Percentiles rank a stretch among this genome's conserved stretches.
Conservation (phyloP, 805 yeast species). For the Metschnikowia dekortorum region DNA sequence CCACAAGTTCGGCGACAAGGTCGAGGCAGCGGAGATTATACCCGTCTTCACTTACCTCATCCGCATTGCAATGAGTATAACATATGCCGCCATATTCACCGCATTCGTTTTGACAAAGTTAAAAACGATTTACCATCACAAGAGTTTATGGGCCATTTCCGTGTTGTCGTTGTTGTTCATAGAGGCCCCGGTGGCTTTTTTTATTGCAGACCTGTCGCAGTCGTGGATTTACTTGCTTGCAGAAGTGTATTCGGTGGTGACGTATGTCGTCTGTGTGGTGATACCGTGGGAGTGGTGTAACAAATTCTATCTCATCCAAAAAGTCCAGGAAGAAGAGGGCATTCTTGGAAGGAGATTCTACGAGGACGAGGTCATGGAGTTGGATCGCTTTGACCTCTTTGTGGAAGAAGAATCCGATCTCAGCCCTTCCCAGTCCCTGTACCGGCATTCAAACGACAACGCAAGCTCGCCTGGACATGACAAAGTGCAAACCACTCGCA, state of each 20-base stretch:
- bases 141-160: constrained; percentile 51
- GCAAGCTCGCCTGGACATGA: not conserved
- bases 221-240: constrained; percentile 72
- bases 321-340: constrained; percentile 61
- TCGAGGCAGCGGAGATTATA: constrained; percentile 50
- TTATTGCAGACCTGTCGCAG: constrained; percentile 71
- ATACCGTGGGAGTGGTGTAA: constrained; percentile 87
- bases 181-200: constrained; percentile 61
- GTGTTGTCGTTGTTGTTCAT: constrained; percentile 51
- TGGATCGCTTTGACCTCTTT: constrained; percentile 37
- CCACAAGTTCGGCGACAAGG: constrained; percentile 29
- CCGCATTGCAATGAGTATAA: constrained; percentile 64
- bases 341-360: constrained; percentile 70
- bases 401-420: constrained; percentile 30
- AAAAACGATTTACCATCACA: constrained; percentile 45
- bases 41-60: constrained; percentile 73
- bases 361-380: constrained; percentile 56
- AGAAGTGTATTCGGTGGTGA: constrained; percentile 67
- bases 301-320: constrained; percentile 53
- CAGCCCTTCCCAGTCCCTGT: not conserved
- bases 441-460: not conserved
- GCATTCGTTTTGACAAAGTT: constrained; percentile 52
- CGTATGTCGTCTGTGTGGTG: constrained; percentile 67
- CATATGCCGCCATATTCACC: constrained; percentile 61
- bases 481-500: not conserved